A percentile compares a stretch with the other conserved stretches of the same genome.
phyloP scores from a whole-genome alignment of 305 asterid species.

The Fraxinus xanthoxyloides region DNA sequence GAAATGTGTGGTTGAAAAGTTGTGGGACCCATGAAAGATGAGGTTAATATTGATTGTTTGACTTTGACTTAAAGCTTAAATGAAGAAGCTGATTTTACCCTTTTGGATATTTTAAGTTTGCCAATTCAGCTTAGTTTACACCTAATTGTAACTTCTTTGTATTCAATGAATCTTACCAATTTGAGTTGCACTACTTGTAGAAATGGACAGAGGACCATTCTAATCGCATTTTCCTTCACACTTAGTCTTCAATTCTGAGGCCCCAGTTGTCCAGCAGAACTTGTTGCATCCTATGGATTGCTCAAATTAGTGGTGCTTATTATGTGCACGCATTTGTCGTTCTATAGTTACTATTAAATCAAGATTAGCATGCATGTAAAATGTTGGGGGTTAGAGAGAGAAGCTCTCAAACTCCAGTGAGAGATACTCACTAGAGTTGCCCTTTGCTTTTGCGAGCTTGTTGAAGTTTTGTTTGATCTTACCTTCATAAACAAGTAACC shows the following conservation, averaged over 20 bases:
- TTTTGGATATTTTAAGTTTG: neutral
- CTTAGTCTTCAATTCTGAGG: neutral
- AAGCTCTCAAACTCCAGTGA: neutral
- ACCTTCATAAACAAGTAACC: neutral
- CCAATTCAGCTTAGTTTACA: neutral
- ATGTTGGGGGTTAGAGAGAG: neutral
- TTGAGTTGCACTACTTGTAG: neutral
- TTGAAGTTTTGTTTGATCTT: neutral
- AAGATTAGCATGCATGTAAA: neutral
- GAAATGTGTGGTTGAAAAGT: no score
- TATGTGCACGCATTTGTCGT: neutral
- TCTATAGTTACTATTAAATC: neutral
- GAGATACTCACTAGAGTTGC: neutral
- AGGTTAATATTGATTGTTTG: no score
- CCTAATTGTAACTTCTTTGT: neutral
- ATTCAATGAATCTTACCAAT: neutral
- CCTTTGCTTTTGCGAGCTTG: neutral
- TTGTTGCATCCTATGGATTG: neutral
- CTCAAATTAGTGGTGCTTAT: neutral
- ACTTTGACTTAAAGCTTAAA: no score
- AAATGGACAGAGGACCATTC: neutral
- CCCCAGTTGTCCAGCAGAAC: neutral
- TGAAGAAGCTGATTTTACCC: neutral
- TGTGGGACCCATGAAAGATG: no score
- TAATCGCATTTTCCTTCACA: neutral